These are phyloP conservation scores for Globisporangium viniferum DNA, from an alignment of 352 stramenopile genomes.

Conservation along the genomic window DNA sequence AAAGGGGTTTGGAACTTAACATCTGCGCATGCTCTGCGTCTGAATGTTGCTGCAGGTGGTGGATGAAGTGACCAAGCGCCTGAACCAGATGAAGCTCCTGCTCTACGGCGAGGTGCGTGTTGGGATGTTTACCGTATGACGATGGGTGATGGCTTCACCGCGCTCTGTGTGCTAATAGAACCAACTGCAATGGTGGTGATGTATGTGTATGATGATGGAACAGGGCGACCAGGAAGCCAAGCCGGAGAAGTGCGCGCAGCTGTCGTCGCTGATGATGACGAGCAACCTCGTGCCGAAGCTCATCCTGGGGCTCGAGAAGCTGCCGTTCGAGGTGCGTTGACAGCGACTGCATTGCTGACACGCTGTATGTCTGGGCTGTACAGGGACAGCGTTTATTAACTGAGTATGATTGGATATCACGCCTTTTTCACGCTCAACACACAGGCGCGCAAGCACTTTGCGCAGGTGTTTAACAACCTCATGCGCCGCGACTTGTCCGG, in stretches of 20 bases:
- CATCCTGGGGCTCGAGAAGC: slow-evolving; percentile 53
- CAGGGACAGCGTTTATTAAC: too few relatives aligned
- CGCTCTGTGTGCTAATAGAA: background rate
- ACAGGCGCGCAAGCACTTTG: slow-evolving; percentile 76
- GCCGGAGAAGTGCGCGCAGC: slow-evolving; percentile 73
- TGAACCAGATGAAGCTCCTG: slow-evolving; percentile 84
- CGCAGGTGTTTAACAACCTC: slow-evolving; percentile 89
- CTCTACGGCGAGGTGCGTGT: slow-evolving; percentile 70
- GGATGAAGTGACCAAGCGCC: slow-evolving; percentile 75
- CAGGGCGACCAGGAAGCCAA: slow-evolving; percentile 75
- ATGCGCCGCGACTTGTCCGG: slow-evolving; percentile 80
- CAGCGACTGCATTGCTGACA: background rate
- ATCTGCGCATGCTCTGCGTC: background rate
- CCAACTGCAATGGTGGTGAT: background rate
- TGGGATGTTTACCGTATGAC: background rate
- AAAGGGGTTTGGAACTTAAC: too few relatives aligned
- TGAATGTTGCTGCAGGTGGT: slow-evolving; percentile 26
- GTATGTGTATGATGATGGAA: too few relatives aligned
- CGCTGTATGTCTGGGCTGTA: too few relatives aligned
- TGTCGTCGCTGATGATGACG: slow-evolving; percentile 68
- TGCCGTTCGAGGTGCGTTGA: slow-evolving; percentile 73
- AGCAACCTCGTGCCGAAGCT: slow-evolving; percentile 71
- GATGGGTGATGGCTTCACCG: too few relatives aligned
- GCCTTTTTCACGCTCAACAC: background rate
- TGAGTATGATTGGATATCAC: background rate